Conservation (phyloP, 1,284 basidiomycete genomes). For the Psilocybe mexicana region DNA sequence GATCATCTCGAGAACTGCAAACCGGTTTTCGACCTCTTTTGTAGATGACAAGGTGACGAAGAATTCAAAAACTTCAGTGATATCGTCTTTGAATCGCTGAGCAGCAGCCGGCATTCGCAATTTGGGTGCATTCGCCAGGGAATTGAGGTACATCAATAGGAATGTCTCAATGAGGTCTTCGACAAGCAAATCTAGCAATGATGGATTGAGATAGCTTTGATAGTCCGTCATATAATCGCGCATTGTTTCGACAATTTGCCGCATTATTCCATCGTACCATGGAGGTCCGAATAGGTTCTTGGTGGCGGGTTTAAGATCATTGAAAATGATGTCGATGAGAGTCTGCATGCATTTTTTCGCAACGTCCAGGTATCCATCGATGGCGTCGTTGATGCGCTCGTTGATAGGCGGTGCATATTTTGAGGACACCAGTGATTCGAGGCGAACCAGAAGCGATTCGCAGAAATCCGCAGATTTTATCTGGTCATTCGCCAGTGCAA, state of each 20-base stretch:
- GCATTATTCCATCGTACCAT: constrained; percentile 89
- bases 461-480: constrained; percentile 95
- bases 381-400: constrained; percentile 91
- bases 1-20: constrained; percentile 88
- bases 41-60: constrained; percentile 81
- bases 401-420: constrained; percentile 88
- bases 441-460: constrained; percentile 81
- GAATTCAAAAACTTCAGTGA: constrained; percentile 77
- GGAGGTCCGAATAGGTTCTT: constrained; percentile 82
- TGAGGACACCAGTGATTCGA: constrained; percentile 91
- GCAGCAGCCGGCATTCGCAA: constrained; percentile 85
- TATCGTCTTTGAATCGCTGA: constrained; percentile 82
- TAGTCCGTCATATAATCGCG: constrained; percentile 95
- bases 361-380: constrained; percentile 97
- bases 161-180: constrained; percentile 94
- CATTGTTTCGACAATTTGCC: constrained; percentile 92
- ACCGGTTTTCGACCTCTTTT: constrained; percentile 80
- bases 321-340: constrained; percentile 93
- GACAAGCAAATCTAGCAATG: constrained; percentile 88
- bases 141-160: constrained; percentile 89
- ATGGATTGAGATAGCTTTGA: constrained; percentile 87
- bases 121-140: constrained; percentile 84
- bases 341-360: constrained; percentile 96
- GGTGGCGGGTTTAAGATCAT: constrained; percentile 89
- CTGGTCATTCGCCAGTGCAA: constrained; percentile 98